Conservation (phyloP, 2,329 filamentous ascomycete genomes). For the Beauveria sp. region DNA sequence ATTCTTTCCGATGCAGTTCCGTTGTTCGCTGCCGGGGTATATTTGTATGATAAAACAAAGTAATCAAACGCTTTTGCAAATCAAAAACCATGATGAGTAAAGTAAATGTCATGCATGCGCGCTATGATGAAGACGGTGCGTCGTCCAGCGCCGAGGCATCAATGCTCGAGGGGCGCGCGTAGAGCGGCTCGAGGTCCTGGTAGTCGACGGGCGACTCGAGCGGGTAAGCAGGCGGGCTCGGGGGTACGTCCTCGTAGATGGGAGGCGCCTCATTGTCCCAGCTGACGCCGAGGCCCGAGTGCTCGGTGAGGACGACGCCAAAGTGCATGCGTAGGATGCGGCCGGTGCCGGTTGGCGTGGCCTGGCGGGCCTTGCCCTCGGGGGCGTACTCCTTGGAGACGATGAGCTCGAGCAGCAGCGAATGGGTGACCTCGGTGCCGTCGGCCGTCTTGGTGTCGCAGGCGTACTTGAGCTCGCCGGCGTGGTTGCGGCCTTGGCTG, state of each 20-base stretch:
- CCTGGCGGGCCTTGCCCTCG: slow-evolving; percentile 57
- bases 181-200: slow-evolving; percentile 32
- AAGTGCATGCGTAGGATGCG: slow-evolving; percentile 92
- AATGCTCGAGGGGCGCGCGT: slow-evolving; percentile 15
- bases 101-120: background rate
- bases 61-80: background rate
- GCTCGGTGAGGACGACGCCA: slow-evolving; percentile 71
- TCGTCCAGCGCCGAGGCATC: slow-evolving; percentile 3
- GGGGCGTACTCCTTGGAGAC: slow-evolving; percentile 85
- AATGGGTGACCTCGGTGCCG: slow-evolving; percentile 74
- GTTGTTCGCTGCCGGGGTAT: slow-evolving; percentile 12
- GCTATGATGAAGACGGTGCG: background rate
- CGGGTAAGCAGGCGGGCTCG: slow-evolving; percentile 68
- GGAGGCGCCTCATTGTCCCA: slow-evolving; percentile 97
- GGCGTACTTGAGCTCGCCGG: slow-evolving; percentile 51
- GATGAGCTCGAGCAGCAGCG: slow-evolving; percentile 85
- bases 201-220: slow-evolving; percentile 30
- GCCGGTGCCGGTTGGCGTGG: slow-evolving; percentile 82
- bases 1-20: slow-evolving; percentile 8
- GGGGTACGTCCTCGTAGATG: slow-evolving; percentile 87
- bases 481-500: slow-evolving; percentile 34
- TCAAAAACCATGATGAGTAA: background rate
- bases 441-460: slow-evolving; percentile 71
- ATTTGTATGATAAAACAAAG: background rate
- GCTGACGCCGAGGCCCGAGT: slow-evolving; percentile 78